Percentiles rank a stretch among this genome's conserved stretches.
Conservation (phyloP, 805 yeast species). For the Yamadazyma kitorensis region DNA sequence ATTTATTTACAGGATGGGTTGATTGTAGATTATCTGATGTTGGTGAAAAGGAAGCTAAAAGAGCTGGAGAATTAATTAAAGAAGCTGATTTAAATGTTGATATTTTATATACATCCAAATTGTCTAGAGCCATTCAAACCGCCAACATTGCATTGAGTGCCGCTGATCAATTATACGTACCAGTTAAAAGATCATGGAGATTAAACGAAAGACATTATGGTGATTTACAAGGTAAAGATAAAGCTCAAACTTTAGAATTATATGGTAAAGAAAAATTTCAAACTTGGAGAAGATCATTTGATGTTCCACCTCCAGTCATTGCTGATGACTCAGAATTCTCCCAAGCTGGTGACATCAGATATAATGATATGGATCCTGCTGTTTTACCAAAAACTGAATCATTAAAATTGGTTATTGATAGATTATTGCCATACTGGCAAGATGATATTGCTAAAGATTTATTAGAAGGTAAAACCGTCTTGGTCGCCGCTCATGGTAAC, state of each 20-base stretch:
- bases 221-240: conserved; percentile 97
- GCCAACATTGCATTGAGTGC: conserved; percentile 89
- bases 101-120: conserved; percentile 83
- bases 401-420: conserved; percentile 89
- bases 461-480: conserved; percentile 82
- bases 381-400: conserved; percentile 94
- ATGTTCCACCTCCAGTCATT: conserved; percentile 92
- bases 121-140: conserved; percentile 94
- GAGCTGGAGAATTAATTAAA: conserved; percentile 89
- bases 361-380: conserved; percentile 76
- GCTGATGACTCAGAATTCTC: conserved; percentile 76
- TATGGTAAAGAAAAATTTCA: conserved; percentile 93
- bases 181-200: conserved; percentile 95
- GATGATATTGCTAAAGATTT: conserved; percentile 84
- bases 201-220: conserved; percentile 99
- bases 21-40: conserved; percentile 81
- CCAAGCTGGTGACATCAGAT: conserved; percentile 83
- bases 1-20: conserved; percentile 98
- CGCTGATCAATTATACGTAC: conserved; percentile 88
- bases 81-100: conserved; percentile 86
- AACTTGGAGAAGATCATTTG: conserved; percentile 96
- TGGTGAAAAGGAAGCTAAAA: conserved; percentile 87
- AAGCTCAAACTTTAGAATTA: conserved; percentile 84
- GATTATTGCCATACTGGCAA: conserved; percentile 96
- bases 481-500: conserved; percentile 97